phyloP scores from a whole-genome alignment of 768 basidiomycete genomes.

The Amanita subjunquillea region DNA sequence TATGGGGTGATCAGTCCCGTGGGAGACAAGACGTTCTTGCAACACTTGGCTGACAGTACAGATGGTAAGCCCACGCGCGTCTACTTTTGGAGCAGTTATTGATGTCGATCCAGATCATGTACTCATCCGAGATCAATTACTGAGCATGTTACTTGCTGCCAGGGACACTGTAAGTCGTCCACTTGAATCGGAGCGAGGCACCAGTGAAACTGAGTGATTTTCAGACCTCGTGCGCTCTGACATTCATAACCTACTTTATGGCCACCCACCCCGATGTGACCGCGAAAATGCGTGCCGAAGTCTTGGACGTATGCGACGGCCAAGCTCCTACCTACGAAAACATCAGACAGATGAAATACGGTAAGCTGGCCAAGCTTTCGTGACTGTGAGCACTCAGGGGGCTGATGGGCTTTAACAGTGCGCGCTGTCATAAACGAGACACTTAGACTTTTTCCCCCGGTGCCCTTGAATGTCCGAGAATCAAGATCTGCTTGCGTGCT shows the following conservation, averaged over 20 bases:
- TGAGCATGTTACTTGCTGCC: constrained; percentile 69
- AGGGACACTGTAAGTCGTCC: constrained; percentile 51
- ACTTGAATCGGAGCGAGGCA: constrained; percentile 8
- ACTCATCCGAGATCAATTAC: constrained; percentile 65
- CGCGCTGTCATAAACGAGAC: constrained; percentile 75
- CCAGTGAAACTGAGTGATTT: neutral
- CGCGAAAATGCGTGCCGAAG: constrained; percentile 45
- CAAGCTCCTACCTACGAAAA: constrained; percentile 37
- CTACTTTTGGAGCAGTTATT: neutral
- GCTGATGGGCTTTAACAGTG: constrained; percentile 28
- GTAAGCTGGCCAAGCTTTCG: constrained; percentile 23
- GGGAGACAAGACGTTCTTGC: constrained; percentile 51
- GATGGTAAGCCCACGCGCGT: constrained; percentile 29
- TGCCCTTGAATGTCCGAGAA: constrained; percentile 64
- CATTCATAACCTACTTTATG: constrained; percentile 62
- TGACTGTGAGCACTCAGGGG: neutral
- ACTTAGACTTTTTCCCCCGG: constrained; percentile 68
- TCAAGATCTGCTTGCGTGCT: constrained; percentile 38
- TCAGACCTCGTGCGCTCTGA: constrained; percentile 61
- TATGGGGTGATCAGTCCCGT: constrained; percentile 27
- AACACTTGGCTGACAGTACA: constrained; percentile 58
- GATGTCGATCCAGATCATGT: constrained; percentile 35
- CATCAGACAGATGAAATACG: constrained; percentile 54
- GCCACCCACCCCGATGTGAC: constrained; percentile 52
- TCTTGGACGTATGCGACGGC: constrained; percentile 43